A percentile compares a stretch with the other conserved stretches of the same genome.
Evolutionary conservation across 129 eudicot genomes (phyloP).

Genomic region (Gnaphalium uliginosum): DNA sequence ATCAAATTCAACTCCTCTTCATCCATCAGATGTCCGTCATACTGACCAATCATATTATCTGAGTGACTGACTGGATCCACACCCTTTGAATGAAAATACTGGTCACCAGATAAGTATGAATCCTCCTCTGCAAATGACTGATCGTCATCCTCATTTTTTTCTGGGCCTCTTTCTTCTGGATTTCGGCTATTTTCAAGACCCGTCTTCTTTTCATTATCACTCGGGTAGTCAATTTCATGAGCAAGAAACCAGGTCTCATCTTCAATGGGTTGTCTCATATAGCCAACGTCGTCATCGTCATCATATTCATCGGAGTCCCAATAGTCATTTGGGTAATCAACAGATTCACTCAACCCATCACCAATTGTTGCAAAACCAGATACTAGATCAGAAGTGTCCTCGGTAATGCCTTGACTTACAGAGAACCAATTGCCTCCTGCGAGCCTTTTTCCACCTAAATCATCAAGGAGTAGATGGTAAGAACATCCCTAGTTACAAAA

Average conservation of each 20-base stretch:
- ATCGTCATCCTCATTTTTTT: conserved; percentile 81
- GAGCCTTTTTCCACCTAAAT: conserved; percentile 69
- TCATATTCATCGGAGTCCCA: conserved; percentile 99
- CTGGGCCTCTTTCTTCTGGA: conserved; percentile 61
- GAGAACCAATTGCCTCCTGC: conserved; percentile 98
- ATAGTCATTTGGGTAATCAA: conserved; percentile 85
- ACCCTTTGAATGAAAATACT: conserved; percentile 56
- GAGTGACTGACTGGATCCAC: conserved; percentile 48
- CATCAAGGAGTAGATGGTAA: conserved; percentile 28
- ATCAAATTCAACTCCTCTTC: conserved; percentile 75
- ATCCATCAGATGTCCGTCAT: conserved; percentile 85
- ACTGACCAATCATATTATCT: conserved; percentile 58
- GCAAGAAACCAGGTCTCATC: conserved; percentile 99
- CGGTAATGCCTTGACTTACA: conserved; percentile 91
- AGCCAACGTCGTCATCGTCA: conserved; percentile 97
- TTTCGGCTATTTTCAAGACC: conserved; percentile 66
- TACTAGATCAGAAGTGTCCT: conserved; percentile 89
- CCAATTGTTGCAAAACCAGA: conserved; percentile 98
- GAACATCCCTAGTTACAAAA: conserved; percentile 5
- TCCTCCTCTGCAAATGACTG: conserved; percentile 94
- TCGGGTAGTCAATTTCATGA: conserved; percentile 95
- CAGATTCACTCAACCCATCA: conserved; percentile 89
- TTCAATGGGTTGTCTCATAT: conserved; percentile 98
- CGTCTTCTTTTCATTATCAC: conserved; percentile 91
- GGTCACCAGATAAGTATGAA: conserved; percentile 78